A percentile compares a stretch with the other conserved stretches of the same genome.
Conservation (phyloP, 495 filamentous ascomycete species). For the Xylaria grammica region DNA sequence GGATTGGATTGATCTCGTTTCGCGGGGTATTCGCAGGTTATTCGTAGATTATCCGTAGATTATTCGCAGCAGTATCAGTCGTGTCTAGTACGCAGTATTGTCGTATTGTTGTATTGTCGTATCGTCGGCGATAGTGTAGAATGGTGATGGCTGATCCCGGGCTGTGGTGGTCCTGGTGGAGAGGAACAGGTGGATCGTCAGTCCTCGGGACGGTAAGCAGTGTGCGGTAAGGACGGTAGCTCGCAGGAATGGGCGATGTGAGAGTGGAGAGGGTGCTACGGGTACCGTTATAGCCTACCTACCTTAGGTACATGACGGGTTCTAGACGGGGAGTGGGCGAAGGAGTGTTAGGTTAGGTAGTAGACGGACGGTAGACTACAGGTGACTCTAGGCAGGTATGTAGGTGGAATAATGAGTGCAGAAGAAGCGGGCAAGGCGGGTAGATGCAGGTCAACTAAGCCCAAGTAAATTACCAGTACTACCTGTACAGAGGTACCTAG, state of each 20-base stretch:
- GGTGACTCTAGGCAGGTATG: not conserved
- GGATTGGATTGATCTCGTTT: too few relatives aligned
- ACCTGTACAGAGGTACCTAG: not conserved
- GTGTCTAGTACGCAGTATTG: too few relatives aligned
- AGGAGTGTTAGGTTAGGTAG: too few relatives aligned
- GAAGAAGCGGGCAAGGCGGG: constrained; percentile 27
- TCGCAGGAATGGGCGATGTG: constrained; percentile 18
- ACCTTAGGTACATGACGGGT: too few relatives aligned
- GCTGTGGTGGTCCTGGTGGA: constrained; percentile 7
- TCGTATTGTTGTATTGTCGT: constrained; percentile 1
- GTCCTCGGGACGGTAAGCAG: constrained; percentile 15
- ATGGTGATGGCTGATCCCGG: constrained; percentile 7
- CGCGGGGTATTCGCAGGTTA: constrained; percentile 18
- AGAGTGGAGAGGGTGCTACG: constrained; percentile 17
- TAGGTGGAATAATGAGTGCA: not conserved
- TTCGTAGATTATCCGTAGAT: not conserved
- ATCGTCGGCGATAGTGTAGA: not conserved
- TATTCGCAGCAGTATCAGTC: too few relatives aligned
- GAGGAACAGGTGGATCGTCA: constrained; percentile 16
- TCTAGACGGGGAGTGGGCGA: not conserved
- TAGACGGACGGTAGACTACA: constrained; percentile 1
- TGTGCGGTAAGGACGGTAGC: too few relatives aligned
- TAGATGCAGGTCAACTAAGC: constrained; percentile 23
- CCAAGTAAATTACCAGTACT: not conserved
- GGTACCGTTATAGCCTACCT: too few relatives aligned